Conservation (phyloP, 805 yeast genomes). For the Candida koratica region DNA sequence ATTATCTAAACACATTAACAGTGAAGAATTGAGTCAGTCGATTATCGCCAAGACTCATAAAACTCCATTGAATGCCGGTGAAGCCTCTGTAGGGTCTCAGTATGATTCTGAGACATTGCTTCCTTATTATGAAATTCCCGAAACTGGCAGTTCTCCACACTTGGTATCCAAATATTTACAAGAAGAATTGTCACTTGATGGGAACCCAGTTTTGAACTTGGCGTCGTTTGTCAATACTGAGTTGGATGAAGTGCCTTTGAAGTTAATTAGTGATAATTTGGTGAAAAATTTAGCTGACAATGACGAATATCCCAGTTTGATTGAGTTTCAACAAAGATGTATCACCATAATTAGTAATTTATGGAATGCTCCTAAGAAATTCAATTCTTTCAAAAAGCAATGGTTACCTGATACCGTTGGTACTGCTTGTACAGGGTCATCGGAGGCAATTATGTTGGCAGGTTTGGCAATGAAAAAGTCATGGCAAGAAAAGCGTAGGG, state of each 20-base stretch:
- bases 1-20: constrained; percentile 42
- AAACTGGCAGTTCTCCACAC: constrained; percentile 47
- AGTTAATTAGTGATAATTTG: constrained; percentile 63
- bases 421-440: constrained; percentile 89
- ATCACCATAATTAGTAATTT: constrained; percentile 71
- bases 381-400: constrained; percentile 22
- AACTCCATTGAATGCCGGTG: constrained; percentile 22
- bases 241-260: constrained; percentile 38
- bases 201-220: constrained; percentile 75
- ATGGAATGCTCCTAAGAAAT: constrained; percentile 65
- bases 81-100: constrained; percentile 26
- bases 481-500: constrained; percentile 71
- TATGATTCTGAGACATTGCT: constrained; percentile 28
- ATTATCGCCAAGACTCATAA: constrained; percentile 24
- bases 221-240: constrained; percentile 88
- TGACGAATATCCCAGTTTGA: constrained; percentile 86
- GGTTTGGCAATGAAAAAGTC: constrained; percentile 88
- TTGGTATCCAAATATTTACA: constrained; percentile 60
- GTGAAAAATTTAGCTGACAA: constrained; percentile 88
- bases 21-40: constrained; percentile 37
- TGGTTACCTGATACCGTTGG: constrained; percentile 55
- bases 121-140: constrained; percentile 64
- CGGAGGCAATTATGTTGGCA: constrained; percentile 91
- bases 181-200: constrained; percentile 77
- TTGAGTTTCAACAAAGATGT: constrained; percentile 78